Evolutionary conservation across 495 filamentous ascomycete genomes (phyloP).

Genomic region (Neurospora cerealis): DNA sequence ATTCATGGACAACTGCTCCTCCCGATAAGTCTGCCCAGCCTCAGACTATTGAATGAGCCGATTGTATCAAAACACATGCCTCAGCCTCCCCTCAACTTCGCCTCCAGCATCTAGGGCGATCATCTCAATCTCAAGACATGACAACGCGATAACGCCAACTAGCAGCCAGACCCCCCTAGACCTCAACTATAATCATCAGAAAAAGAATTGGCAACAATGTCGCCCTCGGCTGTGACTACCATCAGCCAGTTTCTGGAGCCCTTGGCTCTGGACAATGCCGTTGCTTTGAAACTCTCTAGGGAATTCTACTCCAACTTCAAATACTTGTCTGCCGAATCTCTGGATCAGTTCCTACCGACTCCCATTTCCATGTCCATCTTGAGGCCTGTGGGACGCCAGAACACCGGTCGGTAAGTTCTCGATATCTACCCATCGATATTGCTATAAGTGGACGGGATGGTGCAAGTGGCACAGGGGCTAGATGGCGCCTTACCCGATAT

Average conservation of each 20-base stretch:
- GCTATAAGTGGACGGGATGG: neutral
- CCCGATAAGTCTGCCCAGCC: neutral
- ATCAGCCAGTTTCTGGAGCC: slow-evolving; percentile 31
- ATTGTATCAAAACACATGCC: neutral
- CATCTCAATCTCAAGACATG: neutral
- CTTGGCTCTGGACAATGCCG: slow-evolving; percentile 30
- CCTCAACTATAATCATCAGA: neutral
- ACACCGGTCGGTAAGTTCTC: slow-evolving; percentile 45
- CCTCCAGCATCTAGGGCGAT: neutral
- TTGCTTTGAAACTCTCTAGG: slow-evolving; percentile 49
- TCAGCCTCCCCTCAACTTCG: neutral
- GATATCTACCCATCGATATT: neutral
- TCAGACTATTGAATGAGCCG: neutral
- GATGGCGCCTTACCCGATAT: neutral
- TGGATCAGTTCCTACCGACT: slow-evolving; percentile 67
- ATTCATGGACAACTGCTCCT: neutral
- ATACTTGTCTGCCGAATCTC: slow-evolving; percentile 52
- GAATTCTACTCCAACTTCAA: slow-evolving; percentile 52
- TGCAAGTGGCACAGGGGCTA: neutral
- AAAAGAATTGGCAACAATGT: slow-evolving; percentile 11
- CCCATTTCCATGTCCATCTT: slow-evolving; percentile 57
- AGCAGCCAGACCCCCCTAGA: neutral
- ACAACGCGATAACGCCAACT: neutral
- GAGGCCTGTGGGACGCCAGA: slow-evolving; percentile 47
- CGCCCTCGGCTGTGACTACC: slow-evolving; percentile 17